Base-by-base conservation (phyloP, 1,284 basidiomycete species). In the Coniferiporia weirii region DNA sequence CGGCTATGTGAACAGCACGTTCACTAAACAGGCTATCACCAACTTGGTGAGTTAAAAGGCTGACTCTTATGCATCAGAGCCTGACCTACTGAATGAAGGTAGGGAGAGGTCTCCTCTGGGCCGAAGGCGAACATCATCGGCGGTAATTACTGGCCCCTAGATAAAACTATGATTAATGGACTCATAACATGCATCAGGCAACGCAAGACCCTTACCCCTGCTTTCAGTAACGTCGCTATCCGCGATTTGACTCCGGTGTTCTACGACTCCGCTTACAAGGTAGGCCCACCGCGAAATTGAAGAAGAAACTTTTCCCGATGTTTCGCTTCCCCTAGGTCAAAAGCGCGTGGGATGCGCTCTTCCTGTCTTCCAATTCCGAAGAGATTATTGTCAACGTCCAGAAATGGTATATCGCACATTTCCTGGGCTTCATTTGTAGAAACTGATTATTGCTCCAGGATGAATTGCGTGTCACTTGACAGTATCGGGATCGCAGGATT, bases 401-500 rank as follows among this genome's bases (percentile, higher is more conserved):
- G 64, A 67, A 70, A 59, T 83, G 80, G 81, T 81, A 60, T 52
- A 27, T 10, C 38, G 38, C 34, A 13, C 17, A 19, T 35, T 15
- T n/a, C 13, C 34, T 15, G n/a, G 20, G 15, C 6, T 36, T n/a
- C 9, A 6, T 15, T 6, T 27, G 7, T 12, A n/a, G 1, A 13
- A 4, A 15, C 46, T 43, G 32, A 49, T 19, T 27, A 27, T n/a
- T 43, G 20, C 20, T 8, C 2, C 19, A 74, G 80, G 76, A 79
- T 80, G 79, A 80, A 80, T 61, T 69, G 68, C 19, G 69, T 80
- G 19, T 74, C 80, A 0, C 73, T 84, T 6, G 83, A 85, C 67
- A 78, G 76, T 3, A 75, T 85, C 56, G 83, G 84, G 1, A 80
- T 84, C 52, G 80, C 81, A 0, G 76, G 77, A 0, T 78, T 86